These are phyloP conservation scores for Tephrocybe sp. DNA, from an alignment of 768 basidiomycete species.

Conservation along the genomic window DNA sequence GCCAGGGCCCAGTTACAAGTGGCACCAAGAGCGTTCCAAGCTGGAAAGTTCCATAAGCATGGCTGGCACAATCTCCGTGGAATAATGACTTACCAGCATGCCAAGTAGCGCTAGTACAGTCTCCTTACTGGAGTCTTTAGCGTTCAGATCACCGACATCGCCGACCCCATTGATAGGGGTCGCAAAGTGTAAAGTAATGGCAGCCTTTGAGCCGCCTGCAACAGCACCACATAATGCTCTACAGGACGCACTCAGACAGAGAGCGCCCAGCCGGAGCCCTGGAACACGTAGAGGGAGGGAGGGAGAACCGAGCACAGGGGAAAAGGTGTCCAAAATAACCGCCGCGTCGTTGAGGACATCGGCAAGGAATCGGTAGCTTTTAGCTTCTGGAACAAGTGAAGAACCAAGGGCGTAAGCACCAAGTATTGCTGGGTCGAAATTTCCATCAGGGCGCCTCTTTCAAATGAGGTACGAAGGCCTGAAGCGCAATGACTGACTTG, in stretches of 20 bases:
- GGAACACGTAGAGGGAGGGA: constrained; percentile 34
- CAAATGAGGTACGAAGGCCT: background rate
- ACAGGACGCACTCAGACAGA: constrained; percentile 61
- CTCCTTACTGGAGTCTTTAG: constrained; percentile 73
- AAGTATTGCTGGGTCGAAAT: constrained; percentile 49
- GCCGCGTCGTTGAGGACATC: constrained; percentile 66
- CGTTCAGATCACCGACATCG: constrained; percentile 70
- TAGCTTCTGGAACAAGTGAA: constrained; percentile 67
- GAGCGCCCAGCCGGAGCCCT: constrained; percentile 42
- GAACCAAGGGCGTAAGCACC: constrained; percentile 64
- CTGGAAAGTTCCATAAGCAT: constrained; percentile 29
- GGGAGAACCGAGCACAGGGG: constrained; percentile 48
- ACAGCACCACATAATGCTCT: constrained; percentile 62
- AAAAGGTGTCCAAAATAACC: constrained; percentile 58
- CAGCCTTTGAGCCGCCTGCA: constrained; percentile 70
- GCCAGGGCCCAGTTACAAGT: constrained; percentile 43
- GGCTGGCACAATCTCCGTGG: background rate
- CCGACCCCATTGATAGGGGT: constrained; percentile 49
- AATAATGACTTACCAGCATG: constrained; percentile 51
- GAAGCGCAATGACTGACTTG: constrained; percentile 42
- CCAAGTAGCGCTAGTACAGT: constrained; percentile 67
- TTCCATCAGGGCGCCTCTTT: background rate
- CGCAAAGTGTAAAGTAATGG: constrained; percentile 67
- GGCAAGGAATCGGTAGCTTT: constrained; percentile 65
- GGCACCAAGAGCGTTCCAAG: constrained; percentile 61